These are phyloP conservation scores for Phialemoniopsis sp. DNA, from an alignment of 2,329 filamentous ascomycete genomes.

Conservation along the genomic window DNA sequence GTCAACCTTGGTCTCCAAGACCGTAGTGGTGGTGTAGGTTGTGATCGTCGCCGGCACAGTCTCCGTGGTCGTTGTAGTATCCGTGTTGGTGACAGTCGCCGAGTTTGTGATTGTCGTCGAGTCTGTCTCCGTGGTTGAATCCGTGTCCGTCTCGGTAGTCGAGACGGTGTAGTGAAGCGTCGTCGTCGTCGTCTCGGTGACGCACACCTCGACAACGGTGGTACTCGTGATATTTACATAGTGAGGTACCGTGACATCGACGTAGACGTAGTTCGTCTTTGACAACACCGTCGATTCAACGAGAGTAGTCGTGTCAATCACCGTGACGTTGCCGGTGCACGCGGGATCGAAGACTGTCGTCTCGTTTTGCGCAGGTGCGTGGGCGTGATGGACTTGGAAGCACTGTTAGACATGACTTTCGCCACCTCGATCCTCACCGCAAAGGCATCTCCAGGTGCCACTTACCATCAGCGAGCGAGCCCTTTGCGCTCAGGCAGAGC, in stretches of 20 bases:
- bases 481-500: constrained; percentile 11
- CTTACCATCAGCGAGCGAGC: constrained; percentile 12
- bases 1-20: constrained; percentile 14
- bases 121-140: constrained; percentile 10
- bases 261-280: not conserved
- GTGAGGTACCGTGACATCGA: constrained; percentile 4
- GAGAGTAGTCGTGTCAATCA: constrained; percentile 10
- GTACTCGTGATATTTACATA: constrained; percentile 10
- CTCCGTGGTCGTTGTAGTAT: constrained; percentile 5
- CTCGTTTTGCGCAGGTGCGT: not conserved
- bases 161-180: constrained; percentile 11
- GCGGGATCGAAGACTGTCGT: constrained; percentile 2
- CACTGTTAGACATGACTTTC: constrained; percentile 1
- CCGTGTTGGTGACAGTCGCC: constrained; percentile 4
- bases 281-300: not conserved
- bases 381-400: not conserved
- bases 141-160: constrained; percentile 7
- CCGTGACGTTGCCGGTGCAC: constrained; percentile 6
- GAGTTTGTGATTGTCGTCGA: constrained; percentile 8
- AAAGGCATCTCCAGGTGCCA: no score
- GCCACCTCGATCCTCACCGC: not conserved
- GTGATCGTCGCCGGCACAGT: constrained; percentile 13
- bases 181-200: constrained; percentile 12
- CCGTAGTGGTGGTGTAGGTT: constrained; percentile 13
- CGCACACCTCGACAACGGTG: constrained; percentile 1